Conservation (phyloP, 1,284 basidiomycete genomes). For the Hypsizygus ulmarius region DNA sequence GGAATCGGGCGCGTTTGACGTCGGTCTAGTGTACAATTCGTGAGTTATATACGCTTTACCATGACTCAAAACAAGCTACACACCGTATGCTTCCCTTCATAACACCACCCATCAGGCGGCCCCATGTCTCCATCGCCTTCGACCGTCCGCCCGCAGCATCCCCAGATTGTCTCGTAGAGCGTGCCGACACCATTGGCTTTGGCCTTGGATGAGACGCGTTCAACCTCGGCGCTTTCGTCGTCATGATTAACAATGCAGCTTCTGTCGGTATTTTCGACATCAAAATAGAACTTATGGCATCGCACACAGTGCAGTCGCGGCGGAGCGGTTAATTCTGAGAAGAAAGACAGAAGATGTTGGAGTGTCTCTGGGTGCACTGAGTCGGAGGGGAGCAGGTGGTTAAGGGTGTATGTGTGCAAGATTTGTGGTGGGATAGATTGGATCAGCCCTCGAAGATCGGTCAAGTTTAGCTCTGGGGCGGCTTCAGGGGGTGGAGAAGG, state of each 20-base stretch:
- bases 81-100: slow-evolving; percentile 76
- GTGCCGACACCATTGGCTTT: slow-evolving; percentile 18
- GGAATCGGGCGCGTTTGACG: slow-evolving; percentile 69
- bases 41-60: slow-evolving; percentile 9
- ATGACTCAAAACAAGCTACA: slow-evolving; percentile 25
- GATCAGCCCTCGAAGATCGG: slow-evolving; percentile 49
- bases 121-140: slow-evolving; percentile 76
- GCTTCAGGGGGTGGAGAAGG: slow-evolving; percentile 24
- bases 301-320: slow-evolving; percentile 68
- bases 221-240: slow-evolving; percentile 45
- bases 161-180: slow-evolving; percentile 54
- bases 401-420: slow-evolving; percentile 59
- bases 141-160: slow-evolving; percentile 66
- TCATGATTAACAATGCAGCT: slow-evolving; percentile 53
- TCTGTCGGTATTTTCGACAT: slow-evolving; percentile 54
- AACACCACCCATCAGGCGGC: slow-evolving; percentile 81
- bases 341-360: slow-evolving; percentile 32
- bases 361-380: slow-evolving; percentile 47
- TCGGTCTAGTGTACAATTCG: slow-evolving; percentile 50
- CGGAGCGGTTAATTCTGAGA: slow-evolving; percentile 40
- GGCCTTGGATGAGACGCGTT: slow-evolving; percentile 32
- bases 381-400: slow-evolving; percentile 45
- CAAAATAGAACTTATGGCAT: slow-evolving; percentile 63
- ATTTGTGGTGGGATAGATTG: slow-evolving; percentile 62
- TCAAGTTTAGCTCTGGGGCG: slow-evolving; percentile 29